Conservation (phyloP, 208 protist genomes). For the Acanthamoeba triangularis region DNA sequence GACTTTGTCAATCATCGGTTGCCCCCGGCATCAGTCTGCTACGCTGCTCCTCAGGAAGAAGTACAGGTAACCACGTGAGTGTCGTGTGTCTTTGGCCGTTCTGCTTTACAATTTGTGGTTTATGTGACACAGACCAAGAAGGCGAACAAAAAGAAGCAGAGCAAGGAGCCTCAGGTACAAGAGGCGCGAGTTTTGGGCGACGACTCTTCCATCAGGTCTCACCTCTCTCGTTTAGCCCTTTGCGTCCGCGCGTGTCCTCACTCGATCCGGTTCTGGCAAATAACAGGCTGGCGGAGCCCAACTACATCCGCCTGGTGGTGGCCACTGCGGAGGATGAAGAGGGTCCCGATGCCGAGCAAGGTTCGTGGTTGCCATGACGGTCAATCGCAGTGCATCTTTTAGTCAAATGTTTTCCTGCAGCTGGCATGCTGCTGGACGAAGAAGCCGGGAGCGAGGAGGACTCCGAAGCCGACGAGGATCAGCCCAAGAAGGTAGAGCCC, state of each 20-base stretch:
- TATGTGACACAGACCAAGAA: neutral
- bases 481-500: neutral
- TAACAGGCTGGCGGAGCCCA: neutral
- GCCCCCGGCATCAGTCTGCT: slow-evolving; percentile 15
- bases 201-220: neutral
- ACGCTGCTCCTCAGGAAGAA: neutral
- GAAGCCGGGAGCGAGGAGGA: neutral
- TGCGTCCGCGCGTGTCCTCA: neutral
- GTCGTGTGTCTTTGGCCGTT: no score
- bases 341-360: slow-evolving; percentile 27
- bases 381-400: no score
- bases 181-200: neutral
- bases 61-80: neutral
- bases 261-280: neutral
- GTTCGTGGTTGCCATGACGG: no score
- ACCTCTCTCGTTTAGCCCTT: neutral
- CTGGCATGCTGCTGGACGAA: neutral
- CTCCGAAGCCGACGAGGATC: neutral
- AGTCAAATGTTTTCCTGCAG: neutral
- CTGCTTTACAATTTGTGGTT: no score
- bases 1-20: slow-evolving; percentile 56
- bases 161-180: neutral
- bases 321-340: slow-evolving; percentile 33
- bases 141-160: neutral
- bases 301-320: slow-evolving; percentile 25